Conservation (phyloP, 495 filamentous ascomycete genomes). For the Cetradonia linearis region DNA sequence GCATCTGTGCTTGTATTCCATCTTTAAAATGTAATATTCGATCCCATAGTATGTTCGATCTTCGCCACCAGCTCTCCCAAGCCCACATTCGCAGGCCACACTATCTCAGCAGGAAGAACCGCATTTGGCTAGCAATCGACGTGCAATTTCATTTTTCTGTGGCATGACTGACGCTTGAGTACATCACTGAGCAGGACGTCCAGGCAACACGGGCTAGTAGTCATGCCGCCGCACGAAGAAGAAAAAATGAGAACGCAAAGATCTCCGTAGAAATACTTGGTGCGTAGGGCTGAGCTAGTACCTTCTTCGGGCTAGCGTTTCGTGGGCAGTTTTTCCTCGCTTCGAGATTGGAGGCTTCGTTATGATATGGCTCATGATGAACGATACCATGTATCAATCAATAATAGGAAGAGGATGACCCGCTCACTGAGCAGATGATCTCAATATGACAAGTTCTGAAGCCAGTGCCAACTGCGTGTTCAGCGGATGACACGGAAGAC, state of each 20-base stretch:
- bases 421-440: slow-evolving; percentile 41
- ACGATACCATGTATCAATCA: slow-evolving; percentile 34
- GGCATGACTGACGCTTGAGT: slow-evolving; percentile 50
- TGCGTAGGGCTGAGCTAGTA: slow-evolving; percentile 16
- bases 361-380: slow-evolving; percentile 44
- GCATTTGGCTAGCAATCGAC: slow-evolving; percentile 27
- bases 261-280: slow-evolving; percentile 21
- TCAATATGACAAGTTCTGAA: slow-evolving; percentile 40
- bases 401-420: slow-evolving; percentile 59
- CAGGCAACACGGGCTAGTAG: slow-evolving; percentile 47
- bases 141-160: slow-evolving; percentile 54
- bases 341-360: not conserved
- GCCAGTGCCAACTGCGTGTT: slow-evolving; percentile 18
- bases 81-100: not conserved
- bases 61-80: slow-evolving; percentile 14
- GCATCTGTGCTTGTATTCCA: not conserved
- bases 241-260: slow-evolving; percentile 29
- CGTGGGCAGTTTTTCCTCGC: not conserved
- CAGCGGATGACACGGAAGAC: not conserved
- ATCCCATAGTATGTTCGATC: slow-evolving; percentile 14
- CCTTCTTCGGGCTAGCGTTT: too few species aligned
- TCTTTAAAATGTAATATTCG: not conserved
- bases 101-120: slow-evolving; percentile 12
- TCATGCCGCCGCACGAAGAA: slow-evolving; percentile 55
- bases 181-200: slow-evolving; percentile 39